Base-by-base conservation (phyloP, 371 early-diverging fungal species). In the Mortierella sp. region DNA sequence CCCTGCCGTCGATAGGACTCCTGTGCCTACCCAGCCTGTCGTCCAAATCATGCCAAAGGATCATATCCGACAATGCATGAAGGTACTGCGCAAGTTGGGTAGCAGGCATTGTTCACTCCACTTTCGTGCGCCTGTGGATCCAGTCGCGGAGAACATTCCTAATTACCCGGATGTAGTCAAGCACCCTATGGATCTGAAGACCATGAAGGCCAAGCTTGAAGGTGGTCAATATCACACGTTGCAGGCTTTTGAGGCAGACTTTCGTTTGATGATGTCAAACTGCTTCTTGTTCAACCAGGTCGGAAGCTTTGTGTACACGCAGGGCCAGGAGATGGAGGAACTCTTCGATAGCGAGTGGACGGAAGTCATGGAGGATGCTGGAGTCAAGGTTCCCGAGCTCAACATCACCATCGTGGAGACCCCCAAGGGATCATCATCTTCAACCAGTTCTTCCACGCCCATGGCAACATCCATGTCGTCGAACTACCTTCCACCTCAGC, bases 111-210 rank as follows among this genome's bases (percentile, higher is more conserved):
- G 82, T 4, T 74, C 85, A 0, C 63, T 58, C 1, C 85, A 81
- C 27, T 98, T 98, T 83, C 90, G 93, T 48, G 91, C 91, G 77
- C 99, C 99, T 21, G 99, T 99, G 27, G 99, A 99, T 88, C 93
- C 94, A 7, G 89, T 95, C 35, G 93, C 93, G 3, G 92, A 97
- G 46, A 92, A 93, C 46, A 94, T 99, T 27, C 98, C 99, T 0
- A 94, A 94, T 75, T 99, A 99, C 88, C 89, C 89, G 12, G 89
- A 91, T 0, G 90, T 98, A 48, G 93, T 99, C 81, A 97, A 95
- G 77, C 81, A 93, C 49, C 99, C 99, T 11, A 99, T 99, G 99
- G 99, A 99, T 85, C 78, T 99, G 38, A 91, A 94, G 32, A 99
- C 99, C 0, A 95, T 99, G 63, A 92, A 91, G 79, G 91, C 92